phyloP scores from a whole-genome alignment of 169 alveolate species.

The Babesia ovata region DNA sequence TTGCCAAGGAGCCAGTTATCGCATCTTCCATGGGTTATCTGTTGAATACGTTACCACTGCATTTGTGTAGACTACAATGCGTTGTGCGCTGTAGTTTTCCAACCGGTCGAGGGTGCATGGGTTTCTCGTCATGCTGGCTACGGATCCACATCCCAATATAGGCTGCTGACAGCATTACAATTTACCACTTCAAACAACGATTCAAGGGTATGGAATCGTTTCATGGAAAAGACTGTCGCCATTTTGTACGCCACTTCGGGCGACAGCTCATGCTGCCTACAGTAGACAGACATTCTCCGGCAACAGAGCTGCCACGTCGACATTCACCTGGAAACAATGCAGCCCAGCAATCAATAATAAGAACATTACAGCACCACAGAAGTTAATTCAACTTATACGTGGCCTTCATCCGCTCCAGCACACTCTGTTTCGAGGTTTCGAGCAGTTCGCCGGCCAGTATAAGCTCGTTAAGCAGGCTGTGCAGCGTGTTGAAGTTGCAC shows the following conservation, averaged over 20 bases:
- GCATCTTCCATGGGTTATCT: too few relatives aligned
- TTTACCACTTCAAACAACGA: too few relatives aligned
- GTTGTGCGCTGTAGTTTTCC: too few relatives aligned
- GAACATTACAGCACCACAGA: too few relatives aligned
- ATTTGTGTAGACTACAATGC: too few relatives aligned
- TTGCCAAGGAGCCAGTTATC: too few relatives aligned
- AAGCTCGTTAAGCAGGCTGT: constrained; percentile 96
- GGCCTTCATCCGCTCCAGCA: constrained; percentile 44
- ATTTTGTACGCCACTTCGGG: not conserved
- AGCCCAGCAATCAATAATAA: not conserved
- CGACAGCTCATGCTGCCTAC: not conserved
- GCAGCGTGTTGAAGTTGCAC: constrained; percentile 96
- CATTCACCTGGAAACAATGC: not conserved
- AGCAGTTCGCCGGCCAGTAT: constrained; percentile 74
- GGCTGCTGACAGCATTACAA: too few relatives aligned
- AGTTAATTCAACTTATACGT: constrained; percentile 26
- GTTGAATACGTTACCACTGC: too few relatives aligned
- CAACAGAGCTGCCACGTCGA: not conserved
- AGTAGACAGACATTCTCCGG: not conserved
- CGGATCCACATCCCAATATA: too few relatives aligned
- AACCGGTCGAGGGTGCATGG: too few relatives aligned
- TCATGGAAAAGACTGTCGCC: not conserved
- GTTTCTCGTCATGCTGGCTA: too few relatives aligned
- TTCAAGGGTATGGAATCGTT: too few relatives aligned
- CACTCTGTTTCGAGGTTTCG: constrained; percentile 54